Base-by-base conservation (phyloP, 1,139 yeast genomes). In the Pichia kudriavzevii region DNA sequence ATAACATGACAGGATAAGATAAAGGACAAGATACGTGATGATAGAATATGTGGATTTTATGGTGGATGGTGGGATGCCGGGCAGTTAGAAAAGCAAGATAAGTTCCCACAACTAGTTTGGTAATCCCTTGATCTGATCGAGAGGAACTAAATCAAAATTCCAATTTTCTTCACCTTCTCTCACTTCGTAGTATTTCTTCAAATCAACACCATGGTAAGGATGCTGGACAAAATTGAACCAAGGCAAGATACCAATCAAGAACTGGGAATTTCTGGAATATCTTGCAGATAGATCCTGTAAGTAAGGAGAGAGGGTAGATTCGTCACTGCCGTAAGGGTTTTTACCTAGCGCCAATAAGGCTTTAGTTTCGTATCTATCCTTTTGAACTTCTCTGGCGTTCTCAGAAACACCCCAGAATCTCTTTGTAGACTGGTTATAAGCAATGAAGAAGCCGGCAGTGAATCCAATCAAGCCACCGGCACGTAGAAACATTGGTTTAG, bases 201-300 rank as follows among this genome's bases (percentile, higher is more conserved):
- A 65, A 54, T 79, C 80, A 39, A 81, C 78, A 24, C 93, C 94
- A 58, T 84, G 95, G 63, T 77, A 79, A 49, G 84, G 87, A 59
- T 84, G 95, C 54, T 76, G 63, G 33, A 79, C 87, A 46, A 81
- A 63, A 61, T 84, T 84, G 66, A 84, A 82, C 87, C 88, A 79
- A 25, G 94, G 94, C 51, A 83, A 60, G 44, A 81, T 56, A 38
- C 79, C 75, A 50, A 79, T 56, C 39, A 69, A 63, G 41, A 74
- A 60, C 50, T 75, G 77, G 7, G 94, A 75, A 56, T 76, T 78
- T 49, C 79, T 82, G 17, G 94, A 79, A 66, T 82, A 80, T 63
- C 87, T 74, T 53, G 82, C 78, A 45, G 94, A 77, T 46, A 81
- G 67, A 50, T 78, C 82, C 59, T 83, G 83, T 52, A 79, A 61